phyloP scores from a whole-genome alignment of 2,329 filamentous ascomycete species.

The Arthrinium phaeospermum region DNA sequence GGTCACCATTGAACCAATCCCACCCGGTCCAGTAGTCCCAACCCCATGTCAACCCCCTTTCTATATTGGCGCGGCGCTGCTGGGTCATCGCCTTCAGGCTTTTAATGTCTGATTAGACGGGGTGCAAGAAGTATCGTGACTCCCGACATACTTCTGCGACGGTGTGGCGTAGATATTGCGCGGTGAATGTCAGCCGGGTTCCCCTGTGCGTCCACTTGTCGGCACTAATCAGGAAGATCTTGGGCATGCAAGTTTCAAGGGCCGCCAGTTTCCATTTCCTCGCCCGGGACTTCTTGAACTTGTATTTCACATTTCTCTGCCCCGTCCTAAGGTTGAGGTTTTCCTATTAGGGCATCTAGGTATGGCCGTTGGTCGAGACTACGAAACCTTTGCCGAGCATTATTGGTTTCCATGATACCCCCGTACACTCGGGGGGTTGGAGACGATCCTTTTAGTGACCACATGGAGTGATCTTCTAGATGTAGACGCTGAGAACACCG shows the following conservation, averaged over 20 bases:
- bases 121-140: neutral
- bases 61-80: neutral
- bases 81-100: neutral
- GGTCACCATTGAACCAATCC: neutral
- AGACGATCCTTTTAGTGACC: neutral
- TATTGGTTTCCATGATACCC: too few relatives aligned
- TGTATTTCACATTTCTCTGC: too few relatives aligned
- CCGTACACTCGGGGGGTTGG: too few relatives aligned
- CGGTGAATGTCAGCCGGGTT: neutral
- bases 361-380: too few relatives aligned
- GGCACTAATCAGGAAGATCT: neutral
- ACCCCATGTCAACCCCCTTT: neutral
- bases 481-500: neutral
- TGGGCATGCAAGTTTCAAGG: neutral
- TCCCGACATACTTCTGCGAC: neutral
- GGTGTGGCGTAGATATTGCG: neutral
- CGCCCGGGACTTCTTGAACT: neutral
- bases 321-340: neutral
- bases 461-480: neutral
- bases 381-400: too few relatives aligned
- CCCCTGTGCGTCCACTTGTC: too few relatives aligned
- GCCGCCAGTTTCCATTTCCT: neutral
- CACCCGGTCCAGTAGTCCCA: neutral
- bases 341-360: neutral
- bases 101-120: neutral